Base-by-base conservation (phyloP, 352 stramenopile genomes). In the Globisporangium okanoganense region DNA sequence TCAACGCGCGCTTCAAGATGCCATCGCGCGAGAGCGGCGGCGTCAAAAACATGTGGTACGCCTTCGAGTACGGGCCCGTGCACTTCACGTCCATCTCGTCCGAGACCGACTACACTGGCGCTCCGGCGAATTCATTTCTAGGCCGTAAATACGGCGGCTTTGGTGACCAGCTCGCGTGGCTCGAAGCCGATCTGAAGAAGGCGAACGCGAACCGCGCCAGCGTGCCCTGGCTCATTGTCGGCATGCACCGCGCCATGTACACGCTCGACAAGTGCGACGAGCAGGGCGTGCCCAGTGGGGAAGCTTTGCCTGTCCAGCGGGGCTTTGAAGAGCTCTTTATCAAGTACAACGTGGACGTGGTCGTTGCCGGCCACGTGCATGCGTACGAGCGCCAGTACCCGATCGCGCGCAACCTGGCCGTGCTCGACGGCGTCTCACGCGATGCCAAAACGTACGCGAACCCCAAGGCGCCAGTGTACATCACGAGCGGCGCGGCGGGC, bases 1-100 rank as follows among this genome's bases (percentile, higher is more conserved):
- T 84, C 69, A 96, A 97, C 58, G 58, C 74, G 7, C 82, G 85
- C 35, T 96, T 92, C 67, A 83, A 87, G 57, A 96, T 96, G 88
- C 88, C 88, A 9, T 88, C 77, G 20, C 43, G 58, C 4, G 86
- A 96, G 64, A 82, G 67, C 43, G 66, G 72, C 0, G 78, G 80
- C 5, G 54, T 64, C 25, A 60, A 79, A 45, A 93, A 92, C 65
- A 97, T 96, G 83, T 96, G 85, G 84, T 87, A 96, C 61, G 95
- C 85, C 36, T 97, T 95, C 57, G 76, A 96, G 51, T 71, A 96
- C 54, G 87, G 85, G 0, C 70, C 76, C 20, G 68, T 96, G 20
- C 88, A 96, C 65, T 89, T 95, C 56, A 90, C 87, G 5, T 75
- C 80, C 14, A 75, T 97, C 13, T 92, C 83, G 33, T 78, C 76